These are phyloP conservation scores for Fusarium sarcochroum DNA, from an alignment of 2,329 filamentous ascomycete species.

Conservation along the genomic window DNA sequence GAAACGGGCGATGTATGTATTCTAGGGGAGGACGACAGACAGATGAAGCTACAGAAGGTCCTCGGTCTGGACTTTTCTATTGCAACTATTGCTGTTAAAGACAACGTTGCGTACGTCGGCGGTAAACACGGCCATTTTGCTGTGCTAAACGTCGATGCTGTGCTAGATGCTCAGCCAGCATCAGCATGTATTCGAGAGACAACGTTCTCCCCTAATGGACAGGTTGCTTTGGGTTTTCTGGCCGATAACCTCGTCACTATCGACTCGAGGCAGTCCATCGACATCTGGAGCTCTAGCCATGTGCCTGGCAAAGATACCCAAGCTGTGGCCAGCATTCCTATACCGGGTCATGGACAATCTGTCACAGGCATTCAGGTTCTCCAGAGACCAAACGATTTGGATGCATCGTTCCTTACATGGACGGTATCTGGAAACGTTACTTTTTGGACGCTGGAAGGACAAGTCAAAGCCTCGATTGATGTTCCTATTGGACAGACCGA, in stretches of 20 bases:
- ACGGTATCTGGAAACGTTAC: constrained; percentile 83
- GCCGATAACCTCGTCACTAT: constrained; percentile 79
- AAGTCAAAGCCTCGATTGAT: constrained; percentile 72
- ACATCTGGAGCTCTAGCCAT: constrained; percentile 70
- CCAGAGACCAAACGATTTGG: constrained; percentile 68
- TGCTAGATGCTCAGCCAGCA: constrained; percentile 58
- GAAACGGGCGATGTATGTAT: constrained; percentile 92
- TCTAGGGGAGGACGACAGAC: constrained; percentile 81
- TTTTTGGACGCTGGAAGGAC: constrained; percentile 85
- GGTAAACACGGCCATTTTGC: constrained; percentile 74
- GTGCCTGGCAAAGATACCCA: constrained; percentile 57
- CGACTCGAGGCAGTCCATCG: constrained; percentile 81
- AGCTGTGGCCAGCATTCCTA: constrained; percentile 64
- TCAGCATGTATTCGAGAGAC: constrained; percentile 57
- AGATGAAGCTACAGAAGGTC: constrained; percentile 78
- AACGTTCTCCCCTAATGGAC: constrained; percentile 58
- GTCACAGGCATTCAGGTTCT: constrained; percentile 82
- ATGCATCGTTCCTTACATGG: constrained; percentile 90
- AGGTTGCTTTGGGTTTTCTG: constrained; percentile 79
- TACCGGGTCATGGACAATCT: constrained; percentile 74
- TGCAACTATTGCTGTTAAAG: constrained; percentile 74
- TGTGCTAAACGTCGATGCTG: constrained; percentile 64
- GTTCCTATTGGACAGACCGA: constrained; percentile 77
- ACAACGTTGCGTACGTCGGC: constrained; percentile 74
- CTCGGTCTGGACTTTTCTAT: constrained; percentile 77